Conservation (phyloP, 2,329 filamentous ascomycete genomes). For the Shiraia sp. region DNA sequence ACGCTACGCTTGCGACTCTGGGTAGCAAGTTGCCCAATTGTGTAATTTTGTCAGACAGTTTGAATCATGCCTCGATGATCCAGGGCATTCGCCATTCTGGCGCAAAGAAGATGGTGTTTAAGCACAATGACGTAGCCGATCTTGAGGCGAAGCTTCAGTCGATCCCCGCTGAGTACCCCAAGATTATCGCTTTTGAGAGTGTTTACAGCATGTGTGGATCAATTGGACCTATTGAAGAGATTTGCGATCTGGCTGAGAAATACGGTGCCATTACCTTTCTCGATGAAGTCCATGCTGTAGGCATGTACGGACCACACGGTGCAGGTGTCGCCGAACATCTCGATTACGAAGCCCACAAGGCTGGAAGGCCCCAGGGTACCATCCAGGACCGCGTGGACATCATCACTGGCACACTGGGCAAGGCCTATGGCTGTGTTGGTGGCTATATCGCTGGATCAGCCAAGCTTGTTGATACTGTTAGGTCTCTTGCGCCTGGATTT, state of each 20-base stretch:
- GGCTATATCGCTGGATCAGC: constrained; percentile 93
- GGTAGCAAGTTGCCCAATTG: constrained; percentile 95
- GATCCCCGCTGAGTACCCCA: constrained; percentile 81
- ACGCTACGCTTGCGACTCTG: constrained; percentile 94
- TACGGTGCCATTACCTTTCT: constrained; percentile 97
- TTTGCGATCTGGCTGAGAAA: constrained; percentile 95
- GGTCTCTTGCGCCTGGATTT: constrained; percentile 93
- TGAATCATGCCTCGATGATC: constrained; percentile 99
- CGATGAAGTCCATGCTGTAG: constrained; percentile 97
- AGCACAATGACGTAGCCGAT: constrained; percentile 94
- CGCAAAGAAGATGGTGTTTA: constrained; percentile 97
- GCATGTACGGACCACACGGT: constrained; percentile 96
- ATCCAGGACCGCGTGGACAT: constrained; percentile 97
- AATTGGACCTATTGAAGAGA: constrained; percentile 91
- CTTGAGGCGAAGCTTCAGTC: constrained; percentile 90
- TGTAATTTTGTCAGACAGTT: constrained; percentile 94
- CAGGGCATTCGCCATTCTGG: constrained; percentile 97
- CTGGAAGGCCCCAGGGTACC: constrained; percentile 75
- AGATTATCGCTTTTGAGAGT: constrained; percentile 98
- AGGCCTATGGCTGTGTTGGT: constrained; percentile 96
- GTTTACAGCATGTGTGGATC: constrained; percentile 99
- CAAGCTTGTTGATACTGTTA: constrained; percentile 87
- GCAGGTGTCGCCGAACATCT: constrained; percentile 97
- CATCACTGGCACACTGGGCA: constrained; percentile 94
- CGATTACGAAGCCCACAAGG: constrained; percentile 83